These are phyloP conservation scores for Byssoonygena ceratinophila DNA, from an alignment of 2,329 filamentous ascomycete genomes.

Conservation along the genomic window DNA sequence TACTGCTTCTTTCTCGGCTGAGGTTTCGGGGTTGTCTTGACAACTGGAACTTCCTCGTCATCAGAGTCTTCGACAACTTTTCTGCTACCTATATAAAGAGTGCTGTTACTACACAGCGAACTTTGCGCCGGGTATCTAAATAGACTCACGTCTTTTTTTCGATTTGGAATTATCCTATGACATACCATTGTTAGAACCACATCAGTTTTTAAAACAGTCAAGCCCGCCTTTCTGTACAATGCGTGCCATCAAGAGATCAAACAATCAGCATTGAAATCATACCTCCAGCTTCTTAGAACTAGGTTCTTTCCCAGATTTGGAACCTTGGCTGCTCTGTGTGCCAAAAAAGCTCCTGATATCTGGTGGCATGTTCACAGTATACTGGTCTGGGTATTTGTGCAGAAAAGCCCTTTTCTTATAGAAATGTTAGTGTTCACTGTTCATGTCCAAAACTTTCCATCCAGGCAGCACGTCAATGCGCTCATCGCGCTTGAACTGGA, in stretches of 20 bases:
- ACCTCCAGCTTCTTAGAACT: slow-evolving; percentile 33
- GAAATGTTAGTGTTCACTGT: neutral
- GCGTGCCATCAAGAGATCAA: neutral
- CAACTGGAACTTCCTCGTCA: slow-evolving; percentile 51
- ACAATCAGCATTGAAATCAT: slow-evolving; percentile 14
- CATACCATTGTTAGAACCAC: slow-evolving; percentile 1
- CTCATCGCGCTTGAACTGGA: slow-evolving; percentile 1
- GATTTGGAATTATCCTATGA: slow-evolving; percentile 15
- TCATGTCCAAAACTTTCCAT: neutral
- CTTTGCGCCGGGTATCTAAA: neutral
- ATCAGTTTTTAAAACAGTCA: neutral
- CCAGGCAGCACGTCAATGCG: slow-evolving; percentile 2
- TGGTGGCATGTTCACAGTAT: slow-evolving; percentile 50
- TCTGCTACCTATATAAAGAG: slow-evolving; percentile 37
- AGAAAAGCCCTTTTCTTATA: neutral
- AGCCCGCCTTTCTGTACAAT: slow-evolving; percentile 3
- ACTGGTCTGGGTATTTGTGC: neutral
- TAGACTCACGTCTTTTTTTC: slow-evolving; percentile 28
- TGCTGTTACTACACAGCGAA: slow-evolving; percentile 6
- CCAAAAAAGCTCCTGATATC: slow-evolving; percentile 91
- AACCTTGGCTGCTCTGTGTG: slow-evolving; percentile 54
- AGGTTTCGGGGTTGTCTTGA: slow-evolving; percentile 29
- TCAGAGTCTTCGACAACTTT: slow-evolving; percentile 74
- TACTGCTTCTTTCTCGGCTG: slow-evolving; percentile 41
- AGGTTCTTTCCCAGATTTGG: slow-evolving; percentile 38